Conservation (phyloP, 1,284 basidiomycete genomes). For the Ganoderma lucidum region DNA sequence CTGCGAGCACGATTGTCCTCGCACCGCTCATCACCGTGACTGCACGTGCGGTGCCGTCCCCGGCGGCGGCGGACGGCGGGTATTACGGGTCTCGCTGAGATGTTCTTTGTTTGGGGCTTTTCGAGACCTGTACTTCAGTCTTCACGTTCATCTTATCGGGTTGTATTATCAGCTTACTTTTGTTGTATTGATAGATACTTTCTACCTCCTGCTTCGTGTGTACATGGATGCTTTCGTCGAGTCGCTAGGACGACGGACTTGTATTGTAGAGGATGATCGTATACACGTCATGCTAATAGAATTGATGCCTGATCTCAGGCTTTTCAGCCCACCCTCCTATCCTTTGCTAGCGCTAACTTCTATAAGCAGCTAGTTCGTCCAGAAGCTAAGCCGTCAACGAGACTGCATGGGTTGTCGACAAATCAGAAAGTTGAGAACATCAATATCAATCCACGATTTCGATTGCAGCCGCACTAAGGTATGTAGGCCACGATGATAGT, state of each 20-base stretch:
- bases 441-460: too few species aligned
- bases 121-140: neutral
- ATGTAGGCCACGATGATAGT: too few species aligned
- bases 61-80: neutral
- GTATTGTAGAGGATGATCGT: neutral
- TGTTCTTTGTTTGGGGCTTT: neutral
- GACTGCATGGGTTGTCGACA: too few species aligned
- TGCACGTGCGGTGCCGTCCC: neutral
- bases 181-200: neutral
- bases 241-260: slow-evolving; percentile 2
- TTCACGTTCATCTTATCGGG: neutral
- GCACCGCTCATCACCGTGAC: slow-evolving; percentile 4
- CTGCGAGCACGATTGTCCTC: slow-evolving; percentile 7
- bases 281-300: neutral
- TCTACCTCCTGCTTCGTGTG: neutral
- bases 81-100: slow-evolving; percentile 6
- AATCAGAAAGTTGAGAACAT: too few species aligned
- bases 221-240: neutral
- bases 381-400: too few species aligned
- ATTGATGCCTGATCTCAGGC: neutral
- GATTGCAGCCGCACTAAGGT: too few species aligned
- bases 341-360: too few species aligned
- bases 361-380: too few species aligned
- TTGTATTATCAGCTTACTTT: neutral
- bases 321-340: neutral